Percentiles rank a stretch among this genome's conserved stretches.
Evolutionary conservation across 768 basidiomycete species (phyloP).

Genomic region (Mycena latifolia): DNA sequence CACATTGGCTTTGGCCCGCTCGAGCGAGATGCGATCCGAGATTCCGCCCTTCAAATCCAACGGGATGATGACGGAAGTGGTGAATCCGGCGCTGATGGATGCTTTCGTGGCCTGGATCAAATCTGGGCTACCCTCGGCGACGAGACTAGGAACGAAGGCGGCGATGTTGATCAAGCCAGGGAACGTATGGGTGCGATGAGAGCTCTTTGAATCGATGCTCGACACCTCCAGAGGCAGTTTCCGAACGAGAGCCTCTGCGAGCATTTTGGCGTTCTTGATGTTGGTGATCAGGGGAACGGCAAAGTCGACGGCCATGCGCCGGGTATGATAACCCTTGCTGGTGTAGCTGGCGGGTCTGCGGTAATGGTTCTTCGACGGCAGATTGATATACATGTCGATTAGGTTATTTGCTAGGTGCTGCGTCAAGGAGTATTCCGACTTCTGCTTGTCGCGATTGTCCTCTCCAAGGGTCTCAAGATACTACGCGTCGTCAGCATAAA

Average conservation of each 20-base stretch:
- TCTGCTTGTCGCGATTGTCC: conserved; percentile 81
- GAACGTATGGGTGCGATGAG: conserved; percentile 90
- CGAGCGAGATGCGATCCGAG: conserved; percentile 75
- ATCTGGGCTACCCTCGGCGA: conserved; percentile 65
- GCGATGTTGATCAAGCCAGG: conserved; percentile 93
- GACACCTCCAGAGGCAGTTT: conserved; percentile 94
- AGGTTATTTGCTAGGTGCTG: conserved; percentile 97
- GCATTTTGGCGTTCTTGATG: conserved; percentile 97
- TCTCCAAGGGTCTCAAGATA: conserved; percentile 92
- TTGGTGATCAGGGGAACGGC: conserved; percentile 98
- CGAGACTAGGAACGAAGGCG: conserved; percentile 85
- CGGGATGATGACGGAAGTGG: conserved; percentile 84
- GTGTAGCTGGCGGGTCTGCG: conserved; percentile 97
- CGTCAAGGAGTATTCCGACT: conserved; percentile 97
- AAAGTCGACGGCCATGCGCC: conserved; percentile 99
- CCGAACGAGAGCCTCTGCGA: conserved; percentile 92
- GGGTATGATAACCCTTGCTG: conserved; percentile 96
- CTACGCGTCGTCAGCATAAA: conserved; percentile 49
- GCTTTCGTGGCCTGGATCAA: conserved; percentile 80
- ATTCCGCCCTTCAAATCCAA: conserved; percentile 73
- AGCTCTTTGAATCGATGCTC: conserved; percentile 93
- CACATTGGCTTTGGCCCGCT: conserved; percentile 75
- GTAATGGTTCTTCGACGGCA: conserved; percentile 98
- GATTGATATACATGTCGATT: conserved; percentile 99
- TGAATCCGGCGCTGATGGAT: conserved; percentile 91